phyloP scores from a whole-genome alignment of 148 eudicot genomes.

The Diospyros kaki region DNA sequence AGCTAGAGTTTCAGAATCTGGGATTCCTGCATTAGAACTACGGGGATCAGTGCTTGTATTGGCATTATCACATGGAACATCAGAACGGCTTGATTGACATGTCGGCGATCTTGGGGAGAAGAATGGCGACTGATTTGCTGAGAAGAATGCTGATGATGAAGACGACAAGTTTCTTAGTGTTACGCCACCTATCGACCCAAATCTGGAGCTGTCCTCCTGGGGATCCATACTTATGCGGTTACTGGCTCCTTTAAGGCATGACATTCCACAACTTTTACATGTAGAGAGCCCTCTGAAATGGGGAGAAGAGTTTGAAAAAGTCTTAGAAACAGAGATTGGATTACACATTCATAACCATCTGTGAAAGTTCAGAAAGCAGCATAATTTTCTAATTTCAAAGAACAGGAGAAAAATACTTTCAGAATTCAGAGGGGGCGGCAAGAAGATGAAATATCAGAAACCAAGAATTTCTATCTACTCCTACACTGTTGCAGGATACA shows the following conservation, averaged over 20 bases:
- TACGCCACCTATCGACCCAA: constrained; percentile 45
- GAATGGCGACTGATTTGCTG: constrained; percentile 94
- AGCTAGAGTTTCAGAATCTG: constrained; percentile 27
- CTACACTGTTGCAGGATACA: neutral
- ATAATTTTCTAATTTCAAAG: neutral
- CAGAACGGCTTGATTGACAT: constrained; percentile 39
- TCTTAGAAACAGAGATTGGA: constrained; percentile 1
- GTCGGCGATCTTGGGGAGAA: constrained; percentile 73
- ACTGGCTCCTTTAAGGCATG: constrained; percentile 20
- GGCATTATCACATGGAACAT: constrained; percentile 28
- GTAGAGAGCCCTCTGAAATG: constrained; percentile 31
- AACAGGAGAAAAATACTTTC: neutral
- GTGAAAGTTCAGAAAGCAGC: neutral
- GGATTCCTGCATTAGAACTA: constrained; percentile 10
- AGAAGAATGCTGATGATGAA: constrained; percentile 86
- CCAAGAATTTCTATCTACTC: neutral
- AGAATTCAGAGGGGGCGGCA: neutral
- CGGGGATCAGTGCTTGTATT: constrained; percentile 1
- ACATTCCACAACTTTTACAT: constrained; percentile 32
- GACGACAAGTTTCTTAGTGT: constrained; percentile 78
- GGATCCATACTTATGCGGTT: constrained; percentile 63
- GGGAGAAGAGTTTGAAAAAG: constrained; percentile 13
- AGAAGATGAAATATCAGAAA: neutral
- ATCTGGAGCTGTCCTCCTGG: constrained; percentile 66
- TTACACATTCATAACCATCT: neutral